Conservation (phyloP, 805 yeast species). For the Wickerhamiella brachini region DNA sequence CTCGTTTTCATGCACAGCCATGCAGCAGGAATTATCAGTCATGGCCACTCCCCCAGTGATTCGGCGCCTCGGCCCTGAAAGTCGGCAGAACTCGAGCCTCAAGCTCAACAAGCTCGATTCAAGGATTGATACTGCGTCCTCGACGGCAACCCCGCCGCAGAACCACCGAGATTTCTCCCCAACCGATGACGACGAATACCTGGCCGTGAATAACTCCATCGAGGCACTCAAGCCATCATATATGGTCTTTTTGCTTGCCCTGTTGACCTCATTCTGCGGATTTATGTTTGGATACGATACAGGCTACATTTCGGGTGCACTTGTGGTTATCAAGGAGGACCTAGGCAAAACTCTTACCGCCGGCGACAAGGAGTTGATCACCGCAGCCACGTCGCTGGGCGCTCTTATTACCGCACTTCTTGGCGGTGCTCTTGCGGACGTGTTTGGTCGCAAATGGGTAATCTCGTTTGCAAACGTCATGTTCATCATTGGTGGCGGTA, state of each 20-base stretch:
- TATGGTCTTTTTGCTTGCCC: constrained; percentile 53
- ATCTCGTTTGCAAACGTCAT: constrained; percentile 69
- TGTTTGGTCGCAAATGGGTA: constrained; percentile 73
- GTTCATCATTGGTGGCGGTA: constrained; percentile 70
- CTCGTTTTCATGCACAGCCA: not conserved
- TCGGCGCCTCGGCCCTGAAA: not conserved
- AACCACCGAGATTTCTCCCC: not conserved
- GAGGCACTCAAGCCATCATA: constrained; percentile 28
- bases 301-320: constrained; percentile 88
- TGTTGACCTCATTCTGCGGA: constrained; percentile 75
- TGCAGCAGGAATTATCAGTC: not conserved
- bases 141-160: not conserved
- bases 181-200: constrained; percentile 3
- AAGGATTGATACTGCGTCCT: not conserved
- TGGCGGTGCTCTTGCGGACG: constrained; percentile 75
- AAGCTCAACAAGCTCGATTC: not conserved
- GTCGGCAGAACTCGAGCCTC: not conserved
- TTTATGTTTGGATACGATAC: constrained; percentile 97
- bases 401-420: constrained; percentile 66
- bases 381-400: constrained; percentile 90
- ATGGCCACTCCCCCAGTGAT: not conserved
- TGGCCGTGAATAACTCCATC: constrained; percentile 16
- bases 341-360: constrained; percentile 44
- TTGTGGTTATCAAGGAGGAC: constrained; percentile 73
- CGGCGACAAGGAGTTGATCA: constrained; percentile 79